Conservation (phyloP, 495 filamentous ascomycete genomes). For the Hyaloscypha hepaticicola region DNA sequence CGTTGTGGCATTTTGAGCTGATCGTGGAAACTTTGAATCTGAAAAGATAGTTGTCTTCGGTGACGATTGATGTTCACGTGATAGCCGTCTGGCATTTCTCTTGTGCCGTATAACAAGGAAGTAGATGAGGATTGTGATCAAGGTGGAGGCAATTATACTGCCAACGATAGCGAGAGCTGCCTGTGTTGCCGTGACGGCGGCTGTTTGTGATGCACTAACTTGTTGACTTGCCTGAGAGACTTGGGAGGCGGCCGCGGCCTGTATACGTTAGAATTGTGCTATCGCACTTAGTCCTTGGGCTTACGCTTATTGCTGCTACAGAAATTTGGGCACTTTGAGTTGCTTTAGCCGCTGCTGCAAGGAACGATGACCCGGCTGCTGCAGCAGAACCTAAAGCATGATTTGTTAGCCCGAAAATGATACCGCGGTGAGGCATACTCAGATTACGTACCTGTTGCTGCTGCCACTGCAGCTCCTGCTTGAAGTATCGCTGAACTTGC, state of each 20-base stretch:
- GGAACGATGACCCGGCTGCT: constrained; percentile 29
- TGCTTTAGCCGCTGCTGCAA: constrained; percentile 27
- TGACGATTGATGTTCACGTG: constrained; percentile 2
- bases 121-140: constrained; percentile 32
- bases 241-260: constrained; percentile 27
- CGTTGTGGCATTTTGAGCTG: constrained; percentile 17
- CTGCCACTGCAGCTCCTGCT: constrained; percentile 28
- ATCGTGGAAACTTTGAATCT: constrained; percentile 23
- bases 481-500: constrained; percentile 18
- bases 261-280: neutral
- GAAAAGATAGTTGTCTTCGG: constrained; percentile 5
- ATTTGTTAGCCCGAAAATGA: neutral
- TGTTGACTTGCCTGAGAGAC: constrained; percentile 20
- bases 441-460: constrained; percentile 24
- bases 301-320: constrained; percentile 26
- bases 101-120: constrained; percentile 29
- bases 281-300: neutral
- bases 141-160: constrained; percentile 30
- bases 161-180: constrained; percentile 33
- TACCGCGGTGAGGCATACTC: neutral
- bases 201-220: constrained; percentile 23
- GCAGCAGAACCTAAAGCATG: constrained; percentile 28
- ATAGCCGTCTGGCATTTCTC: constrained; percentile 9
- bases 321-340: constrained; percentile 23
- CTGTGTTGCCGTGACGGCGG: constrained; percentile 32